Percentiles rank a stretch among this genome's conserved stretches.
Evolutionary conservation across 805 yeast genomes (phyloP).

Genomic region (Sporopachydermia lactativora): DNA sequence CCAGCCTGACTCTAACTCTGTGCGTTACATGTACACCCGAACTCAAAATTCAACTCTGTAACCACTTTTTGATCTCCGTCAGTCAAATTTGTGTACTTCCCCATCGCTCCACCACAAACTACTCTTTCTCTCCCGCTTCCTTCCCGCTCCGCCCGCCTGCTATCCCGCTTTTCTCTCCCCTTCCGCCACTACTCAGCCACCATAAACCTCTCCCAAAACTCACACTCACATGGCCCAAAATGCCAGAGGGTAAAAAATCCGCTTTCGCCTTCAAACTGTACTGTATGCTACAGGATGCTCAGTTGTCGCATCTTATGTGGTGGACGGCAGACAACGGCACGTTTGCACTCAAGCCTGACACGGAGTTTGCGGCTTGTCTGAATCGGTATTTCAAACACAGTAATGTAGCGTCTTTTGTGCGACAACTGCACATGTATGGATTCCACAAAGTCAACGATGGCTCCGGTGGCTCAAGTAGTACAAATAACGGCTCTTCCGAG

Average conservation of each 20-base stretch:
- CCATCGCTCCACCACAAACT: too few relatives aligned
- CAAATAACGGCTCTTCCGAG: slow-evolving; percentile 3
- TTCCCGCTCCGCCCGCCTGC: too few relatives aligned
- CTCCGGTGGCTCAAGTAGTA: slow-evolving; percentile 17
- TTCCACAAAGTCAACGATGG: slow-evolving; percentile 55
- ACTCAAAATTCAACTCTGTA: too few relatives aligned
- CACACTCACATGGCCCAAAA: too few relatives aligned
- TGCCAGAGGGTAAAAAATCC: not conserved
- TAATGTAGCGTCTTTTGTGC: slow-evolving; percentile 63
- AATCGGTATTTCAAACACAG: slow-evolving; percentile 63
- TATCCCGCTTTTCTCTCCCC: too few relatives aligned
- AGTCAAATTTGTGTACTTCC: too few relatives aligned
- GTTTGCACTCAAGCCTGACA: slow-evolving; percentile 53
- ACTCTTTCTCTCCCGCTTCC: too few relatives aligned
- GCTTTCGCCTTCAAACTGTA: slow-evolving; percentile 1
- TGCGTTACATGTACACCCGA: too few relatives aligned
- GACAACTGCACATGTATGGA: slow-evolving; percentile 74
- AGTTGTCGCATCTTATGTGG: slow-evolving; percentile 54
- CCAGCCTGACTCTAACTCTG: too few relatives aligned
- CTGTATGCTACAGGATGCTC: slow-evolving; percentile 51
- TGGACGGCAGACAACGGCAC: slow-evolving; percentile 50
- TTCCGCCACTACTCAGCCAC: too few relatives aligned
- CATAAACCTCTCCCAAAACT: too few relatives aligned
- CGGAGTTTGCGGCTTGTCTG: slow-evolving; percentile 43
- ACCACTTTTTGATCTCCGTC: too few relatives aligned